Conservation (phyloP, 805 yeast genomes). For the Yarrowia yakushimensis region DNA sequence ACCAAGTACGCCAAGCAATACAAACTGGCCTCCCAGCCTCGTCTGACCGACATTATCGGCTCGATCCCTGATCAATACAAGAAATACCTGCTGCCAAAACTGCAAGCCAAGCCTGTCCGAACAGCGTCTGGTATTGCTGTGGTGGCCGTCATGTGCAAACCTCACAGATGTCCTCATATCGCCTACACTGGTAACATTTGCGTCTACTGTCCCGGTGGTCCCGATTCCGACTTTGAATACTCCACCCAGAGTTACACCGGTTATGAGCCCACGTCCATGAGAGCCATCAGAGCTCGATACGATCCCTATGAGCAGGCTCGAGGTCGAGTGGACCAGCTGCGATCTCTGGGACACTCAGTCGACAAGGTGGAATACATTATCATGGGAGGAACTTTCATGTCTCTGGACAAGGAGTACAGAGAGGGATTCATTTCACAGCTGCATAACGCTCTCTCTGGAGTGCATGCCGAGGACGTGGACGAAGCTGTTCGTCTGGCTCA, state of each 20-base stretch:
- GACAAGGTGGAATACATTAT: slow-evolving; percentile 97
- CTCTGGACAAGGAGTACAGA: slow-evolving; percentile 82
- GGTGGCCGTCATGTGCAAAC: slow-evolving; percentile 98
- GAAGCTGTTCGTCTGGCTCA: slow-evolving; percentile 90
- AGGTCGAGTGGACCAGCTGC: slow-evolving; percentile 92
- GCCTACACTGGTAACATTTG: slow-evolving; percentile 98
- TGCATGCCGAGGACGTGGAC: slow-evolving; percentile 77
- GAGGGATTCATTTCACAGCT: slow-evolving; percentile 84
- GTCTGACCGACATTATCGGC: slow-evolving; percentile 89
- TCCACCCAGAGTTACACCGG: slow-evolving; percentile 98
- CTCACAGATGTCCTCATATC: slow-evolving; percentile 98
- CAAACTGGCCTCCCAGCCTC: slow-evolving; percentile 85
- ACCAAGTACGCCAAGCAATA: slow-evolving; percentile 83
- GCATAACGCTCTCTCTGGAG: slow-evolving; percentile 94
- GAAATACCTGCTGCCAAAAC: slow-evolving; percentile 83
- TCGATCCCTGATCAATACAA: slow-evolving; percentile 96
- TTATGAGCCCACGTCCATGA: slow-evolving; percentile 97
- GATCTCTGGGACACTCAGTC: slow-evolving; percentile 92
- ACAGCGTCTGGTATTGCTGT: slow-evolving; percentile 99
- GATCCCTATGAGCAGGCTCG: slow-evolving; percentile 98
- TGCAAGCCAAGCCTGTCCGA: slow-evolving; percentile 97
- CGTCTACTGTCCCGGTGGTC: slow-evolving; percentile 98
- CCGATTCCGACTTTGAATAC: slow-evolving; percentile 96
- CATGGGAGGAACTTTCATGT: slow-evolving; percentile 99
- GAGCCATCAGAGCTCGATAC: slow-evolving; percentile 97